Conservation (phyloP, 2,329 filamentous ascomycete genomes). For the Didymella pinodella region DNA sequence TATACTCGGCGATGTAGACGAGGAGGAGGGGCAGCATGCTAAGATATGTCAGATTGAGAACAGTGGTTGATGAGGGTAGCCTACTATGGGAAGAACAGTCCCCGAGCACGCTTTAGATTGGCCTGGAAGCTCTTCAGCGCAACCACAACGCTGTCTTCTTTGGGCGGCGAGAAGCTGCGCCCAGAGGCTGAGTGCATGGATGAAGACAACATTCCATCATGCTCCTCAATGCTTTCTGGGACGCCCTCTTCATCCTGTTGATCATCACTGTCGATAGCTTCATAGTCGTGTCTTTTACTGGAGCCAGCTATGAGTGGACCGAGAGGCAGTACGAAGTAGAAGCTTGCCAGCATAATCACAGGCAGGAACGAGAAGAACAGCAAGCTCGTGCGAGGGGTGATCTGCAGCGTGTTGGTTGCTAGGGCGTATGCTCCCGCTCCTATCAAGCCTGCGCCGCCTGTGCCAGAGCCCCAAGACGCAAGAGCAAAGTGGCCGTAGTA, state of each 20-base stretch:
- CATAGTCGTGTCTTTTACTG: conserved; percentile 60
- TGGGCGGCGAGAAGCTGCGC: conserved; percentile 35
- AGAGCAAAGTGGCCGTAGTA: conserved; percentile 89
- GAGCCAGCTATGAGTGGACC: conserved; percentile 65
- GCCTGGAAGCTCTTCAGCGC: conserved; percentile 50
- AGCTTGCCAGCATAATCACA: conserved; percentile 81
- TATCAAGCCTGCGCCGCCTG: conserved; percentile 84
- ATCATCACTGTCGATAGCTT: conserved; percentile 58
- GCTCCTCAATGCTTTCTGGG: conserved; percentile 30
- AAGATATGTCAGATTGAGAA: conserved; percentile 18
- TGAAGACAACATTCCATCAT: conserved; percentile 47
- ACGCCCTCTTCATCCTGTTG: conserved; percentile 38
- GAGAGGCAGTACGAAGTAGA: conserved; percentile 80
- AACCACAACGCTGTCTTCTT: conserved; percentile 20
- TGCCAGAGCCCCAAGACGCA: conserved; percentile 91
- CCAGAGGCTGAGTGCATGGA: conserved; percentile 44
- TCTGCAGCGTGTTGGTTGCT: conserved; percentile 79
- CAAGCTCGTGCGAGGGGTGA: conserved; percentile 77
- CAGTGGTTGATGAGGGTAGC: too few relatives aligned
- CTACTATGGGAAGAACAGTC: conserved; percentile 75
- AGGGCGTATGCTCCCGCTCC: conserved; percentile 83
- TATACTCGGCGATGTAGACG: conserved; percentile 96
- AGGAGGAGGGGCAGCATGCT: conserved; percentile 89
- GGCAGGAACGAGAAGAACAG: conserved; percentile 82
- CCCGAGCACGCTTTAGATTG: conserved; percentile 70